Percentiles rank a stretch among this genome's conserved stretches.
Conservation (phyloP, 2,329 filamentous ascomycete genomes). For the Fusarium luffae region DNA sequence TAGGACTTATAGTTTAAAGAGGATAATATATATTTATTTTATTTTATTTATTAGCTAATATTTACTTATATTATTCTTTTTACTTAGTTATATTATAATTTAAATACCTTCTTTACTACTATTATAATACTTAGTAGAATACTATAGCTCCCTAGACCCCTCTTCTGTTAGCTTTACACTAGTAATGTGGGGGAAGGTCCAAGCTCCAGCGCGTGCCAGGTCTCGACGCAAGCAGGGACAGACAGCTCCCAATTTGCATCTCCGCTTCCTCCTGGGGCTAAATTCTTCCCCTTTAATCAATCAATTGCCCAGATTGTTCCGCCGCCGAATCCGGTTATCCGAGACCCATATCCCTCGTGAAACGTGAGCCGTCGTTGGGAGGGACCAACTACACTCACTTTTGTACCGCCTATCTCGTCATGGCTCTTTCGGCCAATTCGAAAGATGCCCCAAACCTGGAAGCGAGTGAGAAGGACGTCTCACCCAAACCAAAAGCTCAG, state of each 20-base stretch:
- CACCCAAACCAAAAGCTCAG: slow-evolving; percentile 47
- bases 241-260: slow-evolving; percentile 16
- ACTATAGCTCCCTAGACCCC: neutral
- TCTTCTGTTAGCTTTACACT: slow-evolving; percentile 7
- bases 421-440: slow-evolving; percentile 30
- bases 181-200: slow-evolving; percentile 34
- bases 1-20: too few species aligned
- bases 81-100: too few species aligned
- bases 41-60: too few species aligned
- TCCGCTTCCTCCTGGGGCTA: slow-evolving; percentile 26
- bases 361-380: neutral
- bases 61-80: too few species aligned
- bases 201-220: slow-evolving; percentile 21
- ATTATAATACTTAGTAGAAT: too few species aligned
- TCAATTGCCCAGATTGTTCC: neutral
- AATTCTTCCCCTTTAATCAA: slow-evolving; percentile 29
- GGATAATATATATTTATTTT: too few species aligned
- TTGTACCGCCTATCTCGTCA: slow-evolving; percentile 12
- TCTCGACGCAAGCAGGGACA: neutral
- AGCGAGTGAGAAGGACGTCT: slow-evolving; percentile 50
- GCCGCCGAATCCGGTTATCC: neutral
- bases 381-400: neutral
- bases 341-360: neutral
- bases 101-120: too few species aligned
- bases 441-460: slow-evolving; percentile 37